Base-by-base conservation (phyloP, 2,329 filamentous ascomycete genomes). In the Clathrospora elynae region DNA sequence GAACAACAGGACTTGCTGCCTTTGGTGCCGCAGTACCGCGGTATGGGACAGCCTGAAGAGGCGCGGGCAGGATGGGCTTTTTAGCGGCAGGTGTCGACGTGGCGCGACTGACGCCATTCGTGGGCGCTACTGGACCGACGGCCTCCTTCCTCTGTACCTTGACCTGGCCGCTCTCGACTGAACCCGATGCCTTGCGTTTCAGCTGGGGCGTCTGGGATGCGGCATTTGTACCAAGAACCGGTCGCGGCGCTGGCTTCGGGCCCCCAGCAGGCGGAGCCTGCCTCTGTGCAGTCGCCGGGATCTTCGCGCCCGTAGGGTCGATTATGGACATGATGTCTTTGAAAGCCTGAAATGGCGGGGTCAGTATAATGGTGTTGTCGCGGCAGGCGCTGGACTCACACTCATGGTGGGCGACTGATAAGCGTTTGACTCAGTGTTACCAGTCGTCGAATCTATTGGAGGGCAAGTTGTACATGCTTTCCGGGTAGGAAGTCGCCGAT, bases 101-200 rank as follows among this genome's bases (percentile, higher is more conserved):
- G 26, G 65, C 51, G 39, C 65, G 64, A 30, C 40, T 45, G 50
- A 51, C 46, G 44, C 58, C 45, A 53, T 61, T 61, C 39, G 51
- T 24, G 50, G 62, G 56, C 53, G 62, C 31, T 38, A 58, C 17
- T 34, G 49, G 55, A 19, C 47, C 34, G 19, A 55, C 47, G 25
- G 44, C 57, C 48, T 72, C 64, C 28, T 64, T 70, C 16, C 67
- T 61, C 46, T 61, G 59, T 12, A 66, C 40, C 46, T 72, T 72
- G 36, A 49, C 43, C 36, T 64, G 61, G 32, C 47, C 57, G 38
- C 44, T 49, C 20, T 64, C 64, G 18, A 56, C 54, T 10, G 67
- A 55, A n/a, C 63, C 59, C 14, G 70, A 70, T 34, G 70, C 70
- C 52, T 72, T 73, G 46, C 70, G 68, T 55, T 73, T 74, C 25